These are phyloP conservation scores for Colletotrichum liriopes DNA, from an alignment of 2,329 filamentous ascomycete species.

Conservation along the genomic window DNA sequence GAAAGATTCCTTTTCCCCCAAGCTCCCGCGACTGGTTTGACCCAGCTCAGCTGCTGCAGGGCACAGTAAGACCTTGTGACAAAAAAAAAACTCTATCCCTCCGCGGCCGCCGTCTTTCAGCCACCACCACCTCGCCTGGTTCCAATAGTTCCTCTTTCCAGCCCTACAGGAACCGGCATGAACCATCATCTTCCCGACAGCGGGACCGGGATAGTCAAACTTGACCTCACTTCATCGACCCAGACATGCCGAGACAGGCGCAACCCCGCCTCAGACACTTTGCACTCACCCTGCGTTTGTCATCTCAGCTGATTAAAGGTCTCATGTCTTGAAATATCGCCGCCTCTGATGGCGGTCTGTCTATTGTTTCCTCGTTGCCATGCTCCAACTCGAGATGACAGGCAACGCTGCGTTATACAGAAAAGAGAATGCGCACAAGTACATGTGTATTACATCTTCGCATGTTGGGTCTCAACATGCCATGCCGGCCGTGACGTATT, in stretches of 20 bases:
- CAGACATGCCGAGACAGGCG: background rate
- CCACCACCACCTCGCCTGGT: slow-evolving; percentile 15
- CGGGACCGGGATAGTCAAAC: slow-evolving; percentile 20
- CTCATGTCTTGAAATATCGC: background rate
- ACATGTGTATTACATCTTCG: slow-evolving; percentile 26
- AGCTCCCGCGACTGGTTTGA: too few species aligned
- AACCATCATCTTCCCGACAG: background rate
- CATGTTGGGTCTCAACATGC: slow-evolving; percentile 25
- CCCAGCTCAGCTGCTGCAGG: background rate
- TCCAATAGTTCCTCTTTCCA: background rate
- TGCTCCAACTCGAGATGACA: slow-evolving; percentile 13
- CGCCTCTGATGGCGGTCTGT: slow-evolving; percentile 7
- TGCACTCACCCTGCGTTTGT: background rate
- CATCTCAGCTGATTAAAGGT: background rate
- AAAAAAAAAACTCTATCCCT: background rate
- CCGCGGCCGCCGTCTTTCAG: background rate
- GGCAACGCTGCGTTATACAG: slow-evolving; percentile 21
- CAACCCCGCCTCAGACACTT: background rate
- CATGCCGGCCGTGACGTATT: slow-evolving; percentile 35
- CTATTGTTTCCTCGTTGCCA: slow-evolving; percentile 32
- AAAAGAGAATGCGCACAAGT: background rate
- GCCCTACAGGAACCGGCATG: slow-evolving; percentile 7
- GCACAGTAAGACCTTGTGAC: background rate
- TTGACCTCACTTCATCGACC: slow-evolving; percentile 20
- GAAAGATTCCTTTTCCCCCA: slow-evolving; percentile 1